Conservation (phyloP, 108 stramenopile species). For the Schizochytrium sp. region DNA sequence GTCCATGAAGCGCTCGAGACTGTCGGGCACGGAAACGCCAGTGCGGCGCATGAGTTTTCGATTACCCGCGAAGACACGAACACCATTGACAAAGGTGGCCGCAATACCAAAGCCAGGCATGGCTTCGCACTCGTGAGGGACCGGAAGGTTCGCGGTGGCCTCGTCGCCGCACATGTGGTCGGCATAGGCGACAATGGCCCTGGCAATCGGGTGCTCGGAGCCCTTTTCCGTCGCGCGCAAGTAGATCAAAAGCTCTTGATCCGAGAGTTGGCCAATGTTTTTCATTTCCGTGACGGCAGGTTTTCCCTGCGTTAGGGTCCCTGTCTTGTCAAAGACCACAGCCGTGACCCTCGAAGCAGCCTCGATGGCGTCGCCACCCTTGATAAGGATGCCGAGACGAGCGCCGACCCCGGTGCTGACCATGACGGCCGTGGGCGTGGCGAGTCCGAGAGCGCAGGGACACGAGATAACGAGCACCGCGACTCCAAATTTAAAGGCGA, state of each 20-base stretch:
- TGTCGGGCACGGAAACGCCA: constrained; percentile 31
- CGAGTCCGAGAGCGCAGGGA: constrained; percentile 90
- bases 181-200: constrained; percentile 55
- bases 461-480: constrained; percentile 87
- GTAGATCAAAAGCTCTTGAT: constrained; percentile 53
- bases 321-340: constrained; percentile 96
- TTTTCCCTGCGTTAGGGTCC: constrained; percentile 81
- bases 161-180: neutral
- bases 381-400: constrained; percentile 82
- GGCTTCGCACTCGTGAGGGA: neutral
- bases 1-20: constrained; percentile 41
- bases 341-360: constrained; percentile 65
- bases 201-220: constrained; percentile 56
- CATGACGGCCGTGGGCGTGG: constrained; percentile 94
- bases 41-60: constrained; percentile 49
- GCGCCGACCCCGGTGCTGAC: constrained; percentile 94
- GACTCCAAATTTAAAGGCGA: constrained; percentile 82
- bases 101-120: neutral
- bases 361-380: constrained; percentile 89
- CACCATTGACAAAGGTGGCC: constrained; percentile 47
- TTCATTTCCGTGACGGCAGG: constrained; percentile 31
- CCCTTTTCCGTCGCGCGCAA: constrained; percentile 66
- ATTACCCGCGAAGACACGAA: constrained; percentile 63
- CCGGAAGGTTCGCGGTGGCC: neutral
- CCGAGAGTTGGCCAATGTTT: constrained; percentile 41